Base-by-base conservation (phyloP, 257 asterid species). In the Solanum sitiens region DNA sequence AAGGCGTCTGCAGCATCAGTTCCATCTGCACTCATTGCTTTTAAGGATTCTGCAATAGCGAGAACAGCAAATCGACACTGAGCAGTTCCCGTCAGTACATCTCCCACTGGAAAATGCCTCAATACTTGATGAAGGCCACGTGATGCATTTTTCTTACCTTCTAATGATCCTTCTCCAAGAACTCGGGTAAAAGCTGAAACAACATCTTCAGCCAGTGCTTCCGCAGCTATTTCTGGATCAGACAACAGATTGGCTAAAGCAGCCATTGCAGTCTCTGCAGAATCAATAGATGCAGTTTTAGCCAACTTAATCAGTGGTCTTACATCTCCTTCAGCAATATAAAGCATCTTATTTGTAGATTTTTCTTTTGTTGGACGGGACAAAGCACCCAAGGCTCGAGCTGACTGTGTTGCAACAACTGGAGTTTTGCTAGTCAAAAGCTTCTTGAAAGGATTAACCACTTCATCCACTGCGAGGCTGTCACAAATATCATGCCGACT, bases 221-320 rank as follows among this genome's bases (percentile, higher is more conserved):
- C 98, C 25, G 94, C 91, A 88, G 99, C 99, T 85, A 95, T 87
- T 59, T 91, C 93, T 67, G 93, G 95, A 93, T 95, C 94, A 72
- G 94, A 91, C 88, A 96, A 83, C 87, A 94, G 85, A 92, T 95
- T 94, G 88, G 96, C 98, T 89, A 96, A 86, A 82, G 98, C 94
- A 87, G 96, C 93, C 92, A 96, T 90, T 23, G 98, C 98, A 88
- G 93, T 92, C 90, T 93, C 98, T 56, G 98, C 98, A 86, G 96
- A 91, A 89, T 91, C 95, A 86, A 94, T 93, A 73, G 98, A 85
- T 63, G 95, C 91, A 84, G 95, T 95, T 90, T 94, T 94, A 44
- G 94, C 98, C 91, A 94, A 89, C 92, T 91, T 93, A 92, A 95
- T 94, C 82, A 95, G 88, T 86, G 93, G 92, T 89, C 88, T 93